These are phyloP conservation scores for Cladosporium phlei DNA, from an alignment of 2,329 filamentous ascomycete genomes.

Conservation along the genomic window DNA sequence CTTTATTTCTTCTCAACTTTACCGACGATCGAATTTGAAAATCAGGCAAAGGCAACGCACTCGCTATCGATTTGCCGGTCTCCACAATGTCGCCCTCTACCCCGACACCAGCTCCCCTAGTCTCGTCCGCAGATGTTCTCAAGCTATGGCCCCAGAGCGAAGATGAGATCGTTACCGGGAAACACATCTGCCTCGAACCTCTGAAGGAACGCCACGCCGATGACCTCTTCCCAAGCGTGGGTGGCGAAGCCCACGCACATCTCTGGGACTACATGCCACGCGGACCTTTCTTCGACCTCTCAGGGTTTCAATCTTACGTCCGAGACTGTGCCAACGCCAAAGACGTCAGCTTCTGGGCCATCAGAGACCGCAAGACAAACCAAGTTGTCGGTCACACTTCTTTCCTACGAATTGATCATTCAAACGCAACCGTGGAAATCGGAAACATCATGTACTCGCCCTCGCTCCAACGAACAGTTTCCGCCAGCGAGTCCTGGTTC, in stretches of 20 bases:
- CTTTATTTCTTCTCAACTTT: too few relatives aligned
- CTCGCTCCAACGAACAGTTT: slow-evolving; percentile 49
- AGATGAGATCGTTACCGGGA: slow-evolving; percentile 12
- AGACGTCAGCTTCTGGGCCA: slow-evolving; percentile 43
- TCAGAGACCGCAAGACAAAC: slow-evolving; percentile 27
- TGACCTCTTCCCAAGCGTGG: slow-evolving; percentile 15
- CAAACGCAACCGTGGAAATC: slow-evolving; percentile 52
- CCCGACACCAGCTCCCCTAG: too few relatives aligned
- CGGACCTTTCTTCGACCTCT: slow-evolving; percentile 33
- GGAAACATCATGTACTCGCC: slow-evolving; percentile 52
- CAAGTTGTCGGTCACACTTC: slow-evolving; percentile 37
- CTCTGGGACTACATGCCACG: slow-evolving; percentile 42
- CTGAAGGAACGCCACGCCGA: slow-evolving; percentile 14
- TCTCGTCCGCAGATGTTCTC: slow-evolving; percentile 4
- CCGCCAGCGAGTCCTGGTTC: slow-evolving; percentile 56
- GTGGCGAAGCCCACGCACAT: slow-evolving; percentile 12
- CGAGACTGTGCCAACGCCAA: slow-evolving; percentile 21
- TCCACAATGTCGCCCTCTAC: too few relatives aligned
- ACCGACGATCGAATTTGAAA: too few relatives aligned
- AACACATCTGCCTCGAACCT: slow-evolving; percentile 15
- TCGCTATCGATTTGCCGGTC: too few relatives aligned
- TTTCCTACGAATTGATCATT: slow-evolving; percentile 45
- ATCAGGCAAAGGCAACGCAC: too few relatives aligned
- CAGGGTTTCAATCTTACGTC: slow-evolving; percentile 25
- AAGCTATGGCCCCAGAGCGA: slow-evolving; percentile 4